Base-by-base conservation (phyloP, 768 basidiomycete genomes). In the Dioszegia hungarica region DNA sequence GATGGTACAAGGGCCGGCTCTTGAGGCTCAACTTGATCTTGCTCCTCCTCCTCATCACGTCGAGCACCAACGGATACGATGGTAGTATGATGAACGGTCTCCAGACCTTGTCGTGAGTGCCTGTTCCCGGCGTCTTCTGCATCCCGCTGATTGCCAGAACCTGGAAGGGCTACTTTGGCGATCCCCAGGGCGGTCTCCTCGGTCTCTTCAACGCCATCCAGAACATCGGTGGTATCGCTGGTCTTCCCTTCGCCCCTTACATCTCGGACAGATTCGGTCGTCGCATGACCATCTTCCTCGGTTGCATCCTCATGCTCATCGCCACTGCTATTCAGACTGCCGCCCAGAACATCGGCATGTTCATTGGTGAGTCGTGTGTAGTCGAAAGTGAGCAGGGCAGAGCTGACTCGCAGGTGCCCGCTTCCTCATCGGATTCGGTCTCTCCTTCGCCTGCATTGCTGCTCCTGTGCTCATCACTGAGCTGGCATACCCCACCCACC, bases 381-480 rank as follows among this genome's bases (percentile, higher is more conserved):
- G 9, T 25, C 20, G n/a, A n/a, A n/a, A n/a, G 63, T 83, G 2
- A 10, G n/a, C 20, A 17, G 17, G 14, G 14, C 38, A n/a, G 1
- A 20, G 24, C 36, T 27, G 36, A 25, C 12, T 3, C 5, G 3
- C 25, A 46, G 45, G 45, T 11, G 46, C 37, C n/a, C 27, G 56
- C 29, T 28, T 31, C 44, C 15, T 49, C 41, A 82, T 82, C 11
- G 82, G 82, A 78, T 66, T 67, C 54, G 66, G 67, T 57, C 83
- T 86, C 37, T 80, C 82, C 0, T 83, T 86, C 54, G 56, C 72
- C 80, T 84, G 83, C 28, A 85, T 84, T 63, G 84, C 88, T 44
- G 88, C 89, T 5, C 89, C 90, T 11, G 82, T 90, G 80, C 77
- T 91, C 78, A 84, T 91, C 53, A 86, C 88, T 46, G 90, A 92